A percentile compares a stretch with the other conserved stretches of the same genome.
These are phyloP conservation scores for Colletotrichum navitas DNA, from an alignment of 2,329 filamentous ascomycete genomes.

Conservation along the genomic window DNA sequence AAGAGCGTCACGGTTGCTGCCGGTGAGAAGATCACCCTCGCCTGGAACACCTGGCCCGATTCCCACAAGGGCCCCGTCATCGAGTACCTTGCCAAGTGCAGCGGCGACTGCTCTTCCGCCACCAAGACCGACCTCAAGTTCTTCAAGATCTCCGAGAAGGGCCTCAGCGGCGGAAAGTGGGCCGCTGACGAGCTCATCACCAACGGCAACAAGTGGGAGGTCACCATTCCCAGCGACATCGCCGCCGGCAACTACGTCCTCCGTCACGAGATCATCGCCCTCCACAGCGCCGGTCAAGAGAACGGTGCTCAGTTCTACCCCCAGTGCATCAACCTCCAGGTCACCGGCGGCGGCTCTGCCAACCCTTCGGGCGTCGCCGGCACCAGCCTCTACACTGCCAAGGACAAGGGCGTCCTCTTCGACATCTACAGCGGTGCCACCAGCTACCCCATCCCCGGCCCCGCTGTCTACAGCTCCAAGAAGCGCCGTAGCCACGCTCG, in stretches of 20 bases:
- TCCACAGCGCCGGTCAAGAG: constrained; percentile 60
- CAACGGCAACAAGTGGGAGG: constrained; percentile 60
- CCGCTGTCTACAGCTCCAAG: constrained; percentile 41
- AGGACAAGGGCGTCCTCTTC: constrained; percentile 53
- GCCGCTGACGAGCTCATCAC: constrained; percentile 65
- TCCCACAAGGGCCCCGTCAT: constrained; percentile 73
- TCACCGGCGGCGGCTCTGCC: constrained; percentile 55
- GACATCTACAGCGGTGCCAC: constrained; percentile 49
- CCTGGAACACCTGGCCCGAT: constrained; percentile 75
- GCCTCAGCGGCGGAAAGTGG: constrained; percentile 66
- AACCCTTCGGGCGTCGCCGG: constrained; percentile 49
- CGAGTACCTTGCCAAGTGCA: constrained; percentile 70
- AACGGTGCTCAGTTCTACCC: constrained; percentile 64
- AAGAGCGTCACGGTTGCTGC: constrained; percentile 63
- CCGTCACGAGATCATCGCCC: constrained; percentile 67
- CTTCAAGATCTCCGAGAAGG: constrained; percentile 71
- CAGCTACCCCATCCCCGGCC: constrained; percentile 51
- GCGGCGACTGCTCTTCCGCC: constrained; percentile 65
- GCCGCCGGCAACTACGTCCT: constrained; percentile 67
- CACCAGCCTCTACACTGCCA: constrained; percentile 52
- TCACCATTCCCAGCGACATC: constrained; percentile 61
- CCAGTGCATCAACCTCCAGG: constrained; percentile 63
- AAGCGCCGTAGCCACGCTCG: constrained; percentile 38
- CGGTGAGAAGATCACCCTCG: constrained; percentile 69
- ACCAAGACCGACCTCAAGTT: constrained; percentile 65